Evolutionary conservation across 805 yeast genomes (phyloP).

Genomic region (Wickerhamiella parazyma): DNA sequence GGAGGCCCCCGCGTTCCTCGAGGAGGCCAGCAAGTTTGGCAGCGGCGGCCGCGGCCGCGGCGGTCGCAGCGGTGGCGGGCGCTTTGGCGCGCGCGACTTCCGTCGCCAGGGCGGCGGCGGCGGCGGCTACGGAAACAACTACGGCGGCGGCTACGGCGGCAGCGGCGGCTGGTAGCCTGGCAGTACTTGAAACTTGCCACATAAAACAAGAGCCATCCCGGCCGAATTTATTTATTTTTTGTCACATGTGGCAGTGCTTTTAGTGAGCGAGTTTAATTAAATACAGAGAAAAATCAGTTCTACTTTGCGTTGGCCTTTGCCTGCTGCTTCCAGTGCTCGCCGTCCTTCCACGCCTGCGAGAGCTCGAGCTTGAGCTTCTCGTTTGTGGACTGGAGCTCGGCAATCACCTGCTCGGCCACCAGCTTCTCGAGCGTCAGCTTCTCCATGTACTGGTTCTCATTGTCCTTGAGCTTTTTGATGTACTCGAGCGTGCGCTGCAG

Average conservation of each 20-base stretch:
- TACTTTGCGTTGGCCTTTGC: constrained; percentile 15
- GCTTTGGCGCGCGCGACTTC: constrained; percentile 26
- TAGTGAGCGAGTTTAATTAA: constrained; percentile 6
- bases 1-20: constrained; percentile 86
- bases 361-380: constrained; percentile 79
- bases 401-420: constrained; percentile 78
- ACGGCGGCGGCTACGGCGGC: constrained; percentile 19
- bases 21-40: constrained; percentile 64
- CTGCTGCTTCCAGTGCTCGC: constrained; percentile 58
- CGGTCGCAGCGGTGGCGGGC: constrained; percentile 38
- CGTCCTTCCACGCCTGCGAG: constrained; percentile 83
- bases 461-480: constrained; percentile 77
- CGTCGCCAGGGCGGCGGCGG: constrained; percentile 23
- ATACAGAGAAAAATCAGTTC: background rate
- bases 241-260: constrained; percentile 1
- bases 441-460: constrained; percentile 77
- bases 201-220: background rate
- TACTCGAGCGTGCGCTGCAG: constrained; percentile 80
- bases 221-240: background rate
- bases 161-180: constrained; percentile 18
- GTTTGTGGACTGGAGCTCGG: constrained; percentile 71
- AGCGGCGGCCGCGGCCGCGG: constrained; percentile 42
- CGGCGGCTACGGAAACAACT: constrained; percentile 17
- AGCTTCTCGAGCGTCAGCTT: constrained; percentile 92
- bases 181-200: constrained; percentile 9